Conservation (phyloP, 176 grass and related monocot species). For the Alloteropsis semialata region DNA sequence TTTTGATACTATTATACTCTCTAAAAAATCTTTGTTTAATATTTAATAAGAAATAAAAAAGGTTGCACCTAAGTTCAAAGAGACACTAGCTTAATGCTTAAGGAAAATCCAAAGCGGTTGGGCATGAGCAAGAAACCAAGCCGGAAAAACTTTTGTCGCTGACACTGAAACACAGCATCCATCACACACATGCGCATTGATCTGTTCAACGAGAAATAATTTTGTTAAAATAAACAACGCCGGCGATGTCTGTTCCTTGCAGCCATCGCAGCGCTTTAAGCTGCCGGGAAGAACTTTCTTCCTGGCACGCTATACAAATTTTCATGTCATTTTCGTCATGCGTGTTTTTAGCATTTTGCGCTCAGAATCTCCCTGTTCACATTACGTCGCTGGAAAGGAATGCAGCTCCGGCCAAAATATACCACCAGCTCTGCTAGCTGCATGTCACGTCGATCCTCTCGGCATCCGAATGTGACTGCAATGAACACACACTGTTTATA, state of each 20-base stretch:
- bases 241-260: conserved; percentile 24
- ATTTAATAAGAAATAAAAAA: neutral
- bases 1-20: no score
- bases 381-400: neutral
- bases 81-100: conserved; percentile 6
- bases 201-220: conserved; percentile 4
- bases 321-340: neutral
- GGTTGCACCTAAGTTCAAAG: neutral
- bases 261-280: conserved; percentile 3
- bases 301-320: neutral
- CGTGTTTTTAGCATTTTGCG: neutral
- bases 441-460: neutral
- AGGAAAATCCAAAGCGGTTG: neutral
- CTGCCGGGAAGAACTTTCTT: conserved; percentile 22
- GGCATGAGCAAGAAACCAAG: neutral
- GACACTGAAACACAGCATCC: neutral
- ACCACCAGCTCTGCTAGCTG: neutral
- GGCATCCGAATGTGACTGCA: neutral
- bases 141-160: neutral
- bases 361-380: conserved; percentile 38
- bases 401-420: neutral
- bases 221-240: neutral
- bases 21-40: neutral
- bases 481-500: neutral
- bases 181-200: conserved; percentile 8